Base-by-base conservation (phyloP, 2,329 filamentous ascomycete species). In the Chaetomium olivaceum region DNA sequence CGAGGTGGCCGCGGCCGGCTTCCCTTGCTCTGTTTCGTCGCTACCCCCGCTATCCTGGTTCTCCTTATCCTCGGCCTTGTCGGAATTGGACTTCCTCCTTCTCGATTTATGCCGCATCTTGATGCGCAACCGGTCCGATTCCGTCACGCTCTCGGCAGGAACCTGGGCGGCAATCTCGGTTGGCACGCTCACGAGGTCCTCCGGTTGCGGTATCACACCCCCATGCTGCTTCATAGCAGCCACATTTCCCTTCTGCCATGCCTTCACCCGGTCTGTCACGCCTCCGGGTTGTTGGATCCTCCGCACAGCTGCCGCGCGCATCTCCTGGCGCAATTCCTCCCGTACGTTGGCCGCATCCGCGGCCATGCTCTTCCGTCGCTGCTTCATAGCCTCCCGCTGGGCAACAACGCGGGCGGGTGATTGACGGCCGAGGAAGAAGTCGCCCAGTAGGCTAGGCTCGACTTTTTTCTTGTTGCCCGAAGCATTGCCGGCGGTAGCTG, bases 211-310 rank as follows among this genome's bases (percentile, higher is more conserved):
- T 2, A 80, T 83, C 1, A 77, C 78, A 3, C 74, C 78, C 2
- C 71, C 71, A 19, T 71, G 59, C 12, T 62, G 52, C 62, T 71
- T 74, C 77, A 89, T 84, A 29, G 88, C 89, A 6, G 85, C 84
- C 39, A 89, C 90, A 73, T 90, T 92, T 70, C 89, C 82, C 74
- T 89, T 89, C 77, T 97, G 92, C 93, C 93, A 97, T 77, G 89
- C 85, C 71, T 89, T 89, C 61, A 97, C 91, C 73, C 93, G 88
- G 70, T 91, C 90, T 68, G 86, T 86, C 57, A 96, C 90, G n/a
- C 86, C 86, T 3, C 85, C 84, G 0, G 87, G 90, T 73, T 80
- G 85, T 77, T 80, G 88, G 71, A 87, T 81, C 77, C 80, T 87
- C 75, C 78, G 83, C 61, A 84, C 85, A n/a, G 82, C 77, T 7